Evolutionary conservation across 1,284 basidiomycete species (phyloP).

Genomic region (Rhodotorula sp.): DNA sequence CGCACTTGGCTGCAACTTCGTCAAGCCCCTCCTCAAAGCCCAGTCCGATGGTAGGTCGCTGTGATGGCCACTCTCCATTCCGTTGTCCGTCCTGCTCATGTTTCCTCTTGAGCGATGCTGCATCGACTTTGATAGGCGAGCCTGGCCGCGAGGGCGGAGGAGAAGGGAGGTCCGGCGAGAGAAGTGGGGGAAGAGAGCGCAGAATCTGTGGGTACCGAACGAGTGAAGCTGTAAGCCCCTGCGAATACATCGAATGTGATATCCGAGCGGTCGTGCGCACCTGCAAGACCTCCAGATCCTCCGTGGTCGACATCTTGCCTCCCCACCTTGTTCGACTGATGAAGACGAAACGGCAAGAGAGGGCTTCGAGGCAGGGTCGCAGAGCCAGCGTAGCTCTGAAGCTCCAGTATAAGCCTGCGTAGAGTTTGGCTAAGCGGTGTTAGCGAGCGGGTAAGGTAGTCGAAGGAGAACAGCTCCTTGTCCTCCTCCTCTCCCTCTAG

Average conservation of each 20-base stretch:
- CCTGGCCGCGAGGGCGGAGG: constrained; percentile 21
- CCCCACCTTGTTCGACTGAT: background rate
- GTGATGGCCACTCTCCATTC: background rate
- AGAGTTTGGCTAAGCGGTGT: too few species aligned
- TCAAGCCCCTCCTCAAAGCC: background rate
- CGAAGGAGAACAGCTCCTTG: too few species aligned
- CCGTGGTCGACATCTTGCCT: background rate
- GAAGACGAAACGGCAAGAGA: too few species aligned
- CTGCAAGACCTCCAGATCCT: background rate
- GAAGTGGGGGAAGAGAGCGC: constrained; percentile 20
- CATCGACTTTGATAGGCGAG: background rate
- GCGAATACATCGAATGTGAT: too few species aligned
- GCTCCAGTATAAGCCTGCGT: too few species aligned
- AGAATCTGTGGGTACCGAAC: constrained; percentile 10
- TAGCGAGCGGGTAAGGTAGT: too few species aligned
- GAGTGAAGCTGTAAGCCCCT: background rate
- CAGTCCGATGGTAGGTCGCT: background rate
- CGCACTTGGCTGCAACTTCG: constrained; percentile 3
- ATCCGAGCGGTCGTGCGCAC: background rate
- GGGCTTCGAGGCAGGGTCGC: too few species aligned
- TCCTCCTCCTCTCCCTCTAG: too few species aligned
- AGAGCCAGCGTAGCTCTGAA: too few species aligned
- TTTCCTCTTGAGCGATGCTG: background rate
- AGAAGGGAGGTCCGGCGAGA: constrained; percentile 24
- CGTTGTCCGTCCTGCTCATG: background rate